A percentile compares a stretch with the other conserved stretches of the same genome.
phyloP scores from a whole-genome alignment of 768 basidiomycete species.

The Mycena haematopus region DNA sequence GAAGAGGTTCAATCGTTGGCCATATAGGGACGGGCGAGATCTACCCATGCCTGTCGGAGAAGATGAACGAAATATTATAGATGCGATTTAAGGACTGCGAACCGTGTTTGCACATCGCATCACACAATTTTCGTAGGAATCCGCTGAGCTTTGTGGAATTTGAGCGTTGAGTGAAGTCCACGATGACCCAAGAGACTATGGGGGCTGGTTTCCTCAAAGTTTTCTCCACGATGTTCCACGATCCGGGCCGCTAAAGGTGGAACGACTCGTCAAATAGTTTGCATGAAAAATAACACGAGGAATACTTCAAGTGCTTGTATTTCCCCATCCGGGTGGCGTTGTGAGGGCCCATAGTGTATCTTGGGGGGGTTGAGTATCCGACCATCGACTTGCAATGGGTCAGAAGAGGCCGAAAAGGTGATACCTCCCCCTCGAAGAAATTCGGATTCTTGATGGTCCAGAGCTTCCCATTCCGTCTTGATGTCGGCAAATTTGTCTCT shows the following conservation, averaged over 20 bases:
- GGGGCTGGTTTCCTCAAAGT: not conserved
- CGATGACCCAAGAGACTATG: not conserved
- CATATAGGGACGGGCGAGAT: not conserved
- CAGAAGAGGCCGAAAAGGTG: not conserved
- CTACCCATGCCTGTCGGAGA: not conserved
- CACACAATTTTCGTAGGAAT: not conserved
- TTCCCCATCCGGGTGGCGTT: not conserved
- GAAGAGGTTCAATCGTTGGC: not conserved
- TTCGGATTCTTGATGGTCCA: not conserved
- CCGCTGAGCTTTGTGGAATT: not conserved
- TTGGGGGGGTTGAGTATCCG: not conserved
- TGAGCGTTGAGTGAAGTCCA: not conserved
- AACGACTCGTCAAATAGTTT: not conserved
- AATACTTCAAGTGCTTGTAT: not conserved
- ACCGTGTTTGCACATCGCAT: not conserved
- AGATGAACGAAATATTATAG: not conserved
- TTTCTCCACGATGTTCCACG: not conserved
- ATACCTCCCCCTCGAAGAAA: slow-evolving; percentile 1
- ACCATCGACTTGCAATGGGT: not conserved
- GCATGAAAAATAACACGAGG: not conserved
- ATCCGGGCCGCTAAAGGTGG: not conserved
- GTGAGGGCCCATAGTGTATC: not conserved
- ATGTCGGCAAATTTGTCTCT: not conserved
- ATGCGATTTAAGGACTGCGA: not conserved
- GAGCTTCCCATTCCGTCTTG: not conserved